Base-by-base conservation (phyloP, 2,329 filamentous ascomycete genomes). In the Fusarium succisae region DNA sequence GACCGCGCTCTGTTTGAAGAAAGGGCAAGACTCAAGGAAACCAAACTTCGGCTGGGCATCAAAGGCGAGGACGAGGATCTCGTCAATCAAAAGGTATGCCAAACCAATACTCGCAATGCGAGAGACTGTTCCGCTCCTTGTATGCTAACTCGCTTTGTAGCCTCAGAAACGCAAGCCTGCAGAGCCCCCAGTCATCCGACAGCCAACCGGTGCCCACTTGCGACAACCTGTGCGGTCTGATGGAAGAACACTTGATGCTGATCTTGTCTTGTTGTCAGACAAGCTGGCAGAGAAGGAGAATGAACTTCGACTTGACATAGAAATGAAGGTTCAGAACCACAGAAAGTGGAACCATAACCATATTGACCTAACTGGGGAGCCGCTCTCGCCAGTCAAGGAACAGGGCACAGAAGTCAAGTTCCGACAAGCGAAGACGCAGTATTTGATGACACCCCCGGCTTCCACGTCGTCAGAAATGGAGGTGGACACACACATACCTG, bases 11-110 rank as follows among this genome's bases (percentile, higher is more conserved):
- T 98, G 63, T 98, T 98, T 81, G 90, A 97, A 81, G 91, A 97
- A 81, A 91, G 96, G 57, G 88, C 89, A 69, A 90, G 91, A 80
- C 89, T 98, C 76, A 97, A 97, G 86, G 91, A 96, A 75, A 91
- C 93, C 83, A 98, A 98, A 87, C 87, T 94, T 80, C 93, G 93
- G 79, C 89, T 98, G 74, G 91, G 92, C 77, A 96, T 98, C 86
- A 97, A 96, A 84, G 92, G 91, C 76, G 94, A 97, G 79, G 96
- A 98, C 79, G 96, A 98, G 79, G 95, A 98, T 81, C 89, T 98
- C 79, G 92, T 98, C 85, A 97, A 97, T 84, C 94, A 96, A 82
- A 97, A 96, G 90, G 94, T 96, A 87, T 82, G 89, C 81, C 69
- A 64, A 30, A 22, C 44, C 75, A 83, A 80, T 43, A 30, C 15